Percentiles rank a stretch among this genome's conserved stretches.
phyloP scores from a whole-genome alignment of 208 protist genomes.

The Leishmania tropica region DNA sequence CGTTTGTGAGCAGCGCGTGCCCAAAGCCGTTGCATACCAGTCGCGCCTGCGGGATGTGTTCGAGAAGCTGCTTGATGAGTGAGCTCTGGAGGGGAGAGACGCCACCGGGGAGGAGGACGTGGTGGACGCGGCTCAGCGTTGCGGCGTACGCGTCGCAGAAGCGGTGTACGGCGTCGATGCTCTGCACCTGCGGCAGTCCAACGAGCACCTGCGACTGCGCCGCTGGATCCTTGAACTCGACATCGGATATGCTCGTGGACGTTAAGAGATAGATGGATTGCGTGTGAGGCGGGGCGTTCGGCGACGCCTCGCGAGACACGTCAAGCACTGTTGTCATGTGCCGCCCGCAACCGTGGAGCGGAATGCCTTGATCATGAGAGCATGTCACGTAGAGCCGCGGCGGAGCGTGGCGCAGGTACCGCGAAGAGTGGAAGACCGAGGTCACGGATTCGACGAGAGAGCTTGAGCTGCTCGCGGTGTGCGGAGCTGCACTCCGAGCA shows the following conservation, averaged over 20 bases:
- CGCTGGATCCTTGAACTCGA: conserved; percentile 35
- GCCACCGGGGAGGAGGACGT: conserved; percentile 55
- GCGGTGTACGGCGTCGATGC: conserved; percentile 34
- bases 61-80: conserved; percentile 43
- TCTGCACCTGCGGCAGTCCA: conserved; percentile 49
- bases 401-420: conserved; percentile 72
- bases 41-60: conserved; percentile 40
- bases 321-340: conserved; percentile 74
- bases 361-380: conserved; percentile 20
- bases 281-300: conserved; percentile 40
- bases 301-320: conserved; percentile 14
- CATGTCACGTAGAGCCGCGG: conserved; percentile 76
- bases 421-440: conserved; percentile 12
- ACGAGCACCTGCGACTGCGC: conserved; percentile 52
- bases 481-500: not conserved
- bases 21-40: conserved; percentile 60
- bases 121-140: conserved; percentile 42
- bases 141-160: conserved; percentile 51
- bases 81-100: conserved; percentile 38
- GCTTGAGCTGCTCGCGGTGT: not conserved
- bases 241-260: conserved; percentile 52
- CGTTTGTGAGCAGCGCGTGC: conserved; percentile 61
- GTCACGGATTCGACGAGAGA: conserved; percentile 18
- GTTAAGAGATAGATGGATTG: conserved; percentile 63
- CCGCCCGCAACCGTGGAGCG: conserved; percentile 24